Percentiles rank a stretch among this genome's conserved stretches.
Conservation (phyloP, 1,284 basidiomycete genomes). For the Ustilago tritici region DNA sequence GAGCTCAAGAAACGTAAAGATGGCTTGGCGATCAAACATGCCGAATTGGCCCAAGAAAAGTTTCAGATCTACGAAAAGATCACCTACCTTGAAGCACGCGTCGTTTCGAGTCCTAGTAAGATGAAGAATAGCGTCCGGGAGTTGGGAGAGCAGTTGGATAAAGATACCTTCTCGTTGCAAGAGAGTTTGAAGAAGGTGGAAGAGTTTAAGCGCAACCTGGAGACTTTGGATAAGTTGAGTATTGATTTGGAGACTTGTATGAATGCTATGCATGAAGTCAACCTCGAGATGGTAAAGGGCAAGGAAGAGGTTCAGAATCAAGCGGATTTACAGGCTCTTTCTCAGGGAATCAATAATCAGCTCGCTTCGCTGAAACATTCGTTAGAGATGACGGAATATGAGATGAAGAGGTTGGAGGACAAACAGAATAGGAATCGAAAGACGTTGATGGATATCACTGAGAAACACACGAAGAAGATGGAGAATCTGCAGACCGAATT, state of each 20-base stretch:
- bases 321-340: constrained; percentile 37
- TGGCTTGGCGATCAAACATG: constrained; percentile 49
- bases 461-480: constrained; percentile 50
- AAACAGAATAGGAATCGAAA: constrained; percentile 52
- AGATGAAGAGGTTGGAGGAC: constrained; percentile 50
- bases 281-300: constrained; percentile 56
- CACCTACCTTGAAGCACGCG: constrained; percentile 59
- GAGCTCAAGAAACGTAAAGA: constrained; percentile 56
- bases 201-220: constrained; percentile 51
- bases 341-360: constrained; percentile 49
- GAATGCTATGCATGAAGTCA: constrained; percentile 58
- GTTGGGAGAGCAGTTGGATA: constrained; percentile 75
- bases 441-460: constrained; percentile 49
- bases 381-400: constrained; percentile 52
- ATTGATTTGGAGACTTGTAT: constrained; percentile 51
- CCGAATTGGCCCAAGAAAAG: constrained; percentile 55
- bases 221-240: constrained; percentile 51
- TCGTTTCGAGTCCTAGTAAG: constrained; percentile 56
- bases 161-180: constrained; percentile 77
- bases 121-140: constrained; percentile 52
- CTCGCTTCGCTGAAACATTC: constrained; percentile 46
- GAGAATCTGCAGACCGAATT: constrained; percentile 45
- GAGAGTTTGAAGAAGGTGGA: constrained; percentile 80
- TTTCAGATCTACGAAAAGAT: constrained; percentile 58
- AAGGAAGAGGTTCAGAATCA: constrained; percentile 52